Conservation (phyloP, 2,329 filamentous ascomycete genomes). For the Diplocarpon rosae region DNA sequence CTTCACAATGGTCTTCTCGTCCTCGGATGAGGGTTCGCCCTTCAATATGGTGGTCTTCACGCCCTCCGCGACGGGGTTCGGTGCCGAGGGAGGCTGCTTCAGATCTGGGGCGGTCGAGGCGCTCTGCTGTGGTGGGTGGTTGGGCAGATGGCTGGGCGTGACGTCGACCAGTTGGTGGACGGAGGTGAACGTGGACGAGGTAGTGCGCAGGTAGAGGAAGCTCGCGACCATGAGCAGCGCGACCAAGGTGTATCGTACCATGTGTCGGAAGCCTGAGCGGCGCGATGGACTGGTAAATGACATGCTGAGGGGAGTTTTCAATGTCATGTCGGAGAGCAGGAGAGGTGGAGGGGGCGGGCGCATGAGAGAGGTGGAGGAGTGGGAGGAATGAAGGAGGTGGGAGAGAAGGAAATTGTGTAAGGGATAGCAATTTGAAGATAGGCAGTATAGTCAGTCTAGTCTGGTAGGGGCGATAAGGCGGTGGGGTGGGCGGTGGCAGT, state of each 20-base stretch:
- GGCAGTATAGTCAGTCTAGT: no score
- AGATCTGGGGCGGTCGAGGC: constrained; percentile 2
- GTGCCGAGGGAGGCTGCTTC: no score
- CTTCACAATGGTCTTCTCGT: neutral
- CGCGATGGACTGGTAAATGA: constrained; percentile 22
- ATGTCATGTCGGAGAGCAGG: constrained; percentile 16
- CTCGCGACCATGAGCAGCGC: constrained; percentile 5
- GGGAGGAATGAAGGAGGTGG: no score
- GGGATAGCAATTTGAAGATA: no score
- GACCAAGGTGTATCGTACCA: constrained; percentile 12
- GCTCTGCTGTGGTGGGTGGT: constrained; percentile 1
- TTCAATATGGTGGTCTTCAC: no score
- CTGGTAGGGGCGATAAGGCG: no score
- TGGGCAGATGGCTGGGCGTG: constrained; percentile 4
- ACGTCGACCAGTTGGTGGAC: constrained; percentile 4
- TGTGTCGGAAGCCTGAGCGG: constrained; percentile 7
- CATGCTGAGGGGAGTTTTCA: constrained; percentile 23
- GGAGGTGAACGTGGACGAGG: constrained; percentile 5
- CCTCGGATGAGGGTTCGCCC: neutral
- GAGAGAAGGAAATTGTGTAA: no score
- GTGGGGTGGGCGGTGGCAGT: no score
- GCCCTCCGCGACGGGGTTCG: no score
- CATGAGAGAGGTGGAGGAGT: no score
- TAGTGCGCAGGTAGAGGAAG: constrained; percentile 10
- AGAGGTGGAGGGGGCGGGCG: no score